Evolutionary conservation across 768 basidiomycete species (phyloP), one percentile per base, ranked within the genome.

Genomic region (Mycena vitilis): DNA sequence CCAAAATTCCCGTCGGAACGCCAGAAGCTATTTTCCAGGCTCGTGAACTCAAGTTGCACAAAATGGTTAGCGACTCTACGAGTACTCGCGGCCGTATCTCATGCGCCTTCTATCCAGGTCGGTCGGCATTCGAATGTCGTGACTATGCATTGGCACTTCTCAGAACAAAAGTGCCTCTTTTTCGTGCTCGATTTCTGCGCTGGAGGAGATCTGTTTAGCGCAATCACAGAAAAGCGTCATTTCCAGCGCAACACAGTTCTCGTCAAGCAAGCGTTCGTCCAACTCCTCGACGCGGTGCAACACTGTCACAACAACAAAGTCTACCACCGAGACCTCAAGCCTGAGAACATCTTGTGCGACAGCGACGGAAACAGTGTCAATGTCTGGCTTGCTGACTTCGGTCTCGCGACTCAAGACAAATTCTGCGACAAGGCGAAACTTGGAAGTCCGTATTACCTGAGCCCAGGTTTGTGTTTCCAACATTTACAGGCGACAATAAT

Each of bases 241-340:
- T 93, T 88, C 75, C 79, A 84, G 54, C 84, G 87, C 51, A 86
- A 93, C 70, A 86, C 87, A 68, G 76, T 77, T 6, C 85, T 91
- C 69, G 87, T 95, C 81, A 90, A 86, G 75, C 76, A 78, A 37
- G 85, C 89, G 44, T 95, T 94, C 78, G 70, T 93, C n/a, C 90
- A 95, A 74, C 87, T 96, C 57, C 80, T 96, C 59, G 92, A 94
- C 70, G 92, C 92, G 1, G 87, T 96, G 49, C 84, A 90, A 56
- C 85, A 91, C 75, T 94, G 91, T 74, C 94, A 96, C 73, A 76
- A 81, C 48, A 82, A 83, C 48, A 87, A 89, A 12, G 88, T 96
- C 69, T 94, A 86, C 75, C 95, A 96, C 79, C 91, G 94, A 30
- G 94, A 95, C 74, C 86, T 96, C 74, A 95, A 96, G 78, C 94